Conservation (phyloP, 371 early-diverging fungal genomes). For the Gilbertella persicaria region DNA sequence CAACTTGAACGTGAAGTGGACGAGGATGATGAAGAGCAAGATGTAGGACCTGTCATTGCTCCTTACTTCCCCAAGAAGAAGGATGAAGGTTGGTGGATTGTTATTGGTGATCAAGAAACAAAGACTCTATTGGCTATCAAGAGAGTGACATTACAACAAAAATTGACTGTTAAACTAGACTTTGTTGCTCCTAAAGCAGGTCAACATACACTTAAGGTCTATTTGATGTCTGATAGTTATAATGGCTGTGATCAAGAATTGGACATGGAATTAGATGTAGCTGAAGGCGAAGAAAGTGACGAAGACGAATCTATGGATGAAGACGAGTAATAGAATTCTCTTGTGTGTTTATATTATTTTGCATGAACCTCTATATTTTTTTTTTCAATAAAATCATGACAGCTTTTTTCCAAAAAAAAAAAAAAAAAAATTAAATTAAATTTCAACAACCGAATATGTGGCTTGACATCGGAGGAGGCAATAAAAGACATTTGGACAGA, state of each 20-base stretch:
- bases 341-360: neutral
- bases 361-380: neutral
- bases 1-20: constrained; percentile 81
- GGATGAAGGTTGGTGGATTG: constrained; percentile 97
- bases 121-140: constrained; percentile 90
- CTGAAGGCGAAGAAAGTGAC: constrained; percentile 58
- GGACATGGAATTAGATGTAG: constrained; percentile 73
- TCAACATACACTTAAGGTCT: constrained; percentile 70
- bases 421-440: neutral
- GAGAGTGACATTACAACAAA: constrained; percentile 76
- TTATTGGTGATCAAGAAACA: constrained; percentile 79
- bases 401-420: too few relatives aligned
- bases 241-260: constrained; percentile 94
- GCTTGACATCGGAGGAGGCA: too few relatives aligned
- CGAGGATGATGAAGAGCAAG: constrained; percentile 64
- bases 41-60: constrained; percentile 79
- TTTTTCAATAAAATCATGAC: neutral
- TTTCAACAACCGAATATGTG: neutral
- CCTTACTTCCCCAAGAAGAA: constrained; percentile 91
- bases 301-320: constrained; percentile 44
- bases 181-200: constrained; percentile 82
- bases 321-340: constrained; percentile 9
- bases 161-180: constrained; percentile 73
- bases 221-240: constrained; percentile 93
- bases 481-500: neutral